Conservation (phyloP, 2,329 filamentous ascomycete species). For the Colletotrichum scovillei region DNA sequence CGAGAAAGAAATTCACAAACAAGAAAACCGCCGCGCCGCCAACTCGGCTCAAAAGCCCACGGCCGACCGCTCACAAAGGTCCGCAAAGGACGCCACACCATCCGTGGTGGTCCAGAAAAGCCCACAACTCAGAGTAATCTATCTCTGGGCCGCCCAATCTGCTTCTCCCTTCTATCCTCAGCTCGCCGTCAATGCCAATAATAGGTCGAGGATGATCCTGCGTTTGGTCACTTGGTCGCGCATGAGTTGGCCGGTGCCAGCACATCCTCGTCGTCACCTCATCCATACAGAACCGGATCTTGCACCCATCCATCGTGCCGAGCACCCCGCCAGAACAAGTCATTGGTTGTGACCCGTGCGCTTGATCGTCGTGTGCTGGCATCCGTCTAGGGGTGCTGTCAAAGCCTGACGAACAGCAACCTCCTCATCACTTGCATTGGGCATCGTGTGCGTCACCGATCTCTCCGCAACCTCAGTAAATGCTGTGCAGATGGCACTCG, state of each 20-base stretch:
- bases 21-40: slow-evolving; percentile 5
- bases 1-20: slow-evolving; percentile 16
- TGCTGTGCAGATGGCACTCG: slow-evolving; percentile 4
- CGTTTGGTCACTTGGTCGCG: slow-evolving; percentile 24
- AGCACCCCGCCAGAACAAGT: slow-evolving; percentile 19
- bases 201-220: slow-evolving; percentile 9
- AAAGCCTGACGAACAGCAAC: slow-evolving; percentile 25
- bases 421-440: slow-evolving; percentile 20
- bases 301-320: slow-evolving; percentile 27
- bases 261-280: slow-evolving; percentile 40
- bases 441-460: slow-evolving; percentile 17
- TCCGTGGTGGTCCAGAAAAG: background rate
- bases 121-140: slow-evolving; percentile 15
- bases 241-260: slow-evolving; percentile 42
- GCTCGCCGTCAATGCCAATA: background rate
- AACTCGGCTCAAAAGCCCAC: background rate
- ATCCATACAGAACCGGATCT: slow-evolving; percentile 33
- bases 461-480: background rate
- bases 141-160: slow-evolving; percentile 18
- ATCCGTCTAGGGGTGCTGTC: slow-evolving; percentile 19
- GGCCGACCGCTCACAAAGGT: background rate
- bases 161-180: background rate
- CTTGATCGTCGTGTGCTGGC: slow-evolving; percentile 34
- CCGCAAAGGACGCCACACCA: slow-evolving; percentile 14
- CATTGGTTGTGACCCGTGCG: slow-evolving; percentile 30